A percentile compares a stretch with the other conserved stretches of the same genome.
Conservation (phyloP, 2,329 filamentous ascomycete genomes). For the Phaeosphaeria sp. region DNA sequence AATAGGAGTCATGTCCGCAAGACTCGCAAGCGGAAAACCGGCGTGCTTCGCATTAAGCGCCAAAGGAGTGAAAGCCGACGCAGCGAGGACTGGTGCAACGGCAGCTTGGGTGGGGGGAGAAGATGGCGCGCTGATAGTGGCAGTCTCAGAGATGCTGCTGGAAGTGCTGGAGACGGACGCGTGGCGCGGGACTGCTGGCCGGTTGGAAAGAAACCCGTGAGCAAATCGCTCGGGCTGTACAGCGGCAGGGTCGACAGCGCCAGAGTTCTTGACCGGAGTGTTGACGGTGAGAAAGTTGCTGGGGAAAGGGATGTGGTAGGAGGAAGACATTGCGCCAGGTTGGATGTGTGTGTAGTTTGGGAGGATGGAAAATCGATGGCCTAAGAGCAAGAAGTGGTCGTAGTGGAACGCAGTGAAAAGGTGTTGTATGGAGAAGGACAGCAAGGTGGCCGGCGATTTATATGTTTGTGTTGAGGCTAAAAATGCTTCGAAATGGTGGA, state of each 20-base stretch:
- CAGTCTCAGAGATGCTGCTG: slow-evolving; percentile 22
- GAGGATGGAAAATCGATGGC: slow-evolving; percentile 9
- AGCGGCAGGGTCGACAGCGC: slow-evolving; percentile 13
- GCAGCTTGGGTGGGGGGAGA: slow-evolving; percentile 31
- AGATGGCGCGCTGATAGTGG: slow-evolving; percentile 36
- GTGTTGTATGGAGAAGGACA: slow-evolving; percentile 11
- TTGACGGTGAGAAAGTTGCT: slow-evolving; percentile 45
- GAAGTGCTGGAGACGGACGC: slow-evolving; percentile 37
- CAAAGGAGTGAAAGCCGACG: slow-evolving; percentile 40
- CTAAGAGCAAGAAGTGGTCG: slow-evolving; percentile 6
- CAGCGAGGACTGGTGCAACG: slow-evolving; percentile 35
- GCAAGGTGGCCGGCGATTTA: slow-evolving; percentile 20
- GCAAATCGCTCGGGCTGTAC: slow-evolving; percentile 29
- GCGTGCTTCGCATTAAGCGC: slow-evolving; percentile 42
- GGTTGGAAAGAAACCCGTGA: slow-evolving; percentile 49
- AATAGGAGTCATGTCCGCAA: slow-evolving; percentile 28
- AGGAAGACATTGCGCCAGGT: slow-evolving; percentile 44
- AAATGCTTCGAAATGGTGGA: slow-evolving; percentile 7
- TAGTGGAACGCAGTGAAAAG: slow-evolving; percentile 7
- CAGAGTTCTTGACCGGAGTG: slow-evolving; percentile 35
- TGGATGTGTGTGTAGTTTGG: slow-evolving; percentile 19
- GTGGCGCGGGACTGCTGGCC: slow-evolving; percentile 28
- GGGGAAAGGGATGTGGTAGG: slow-evolving; percentile 48
- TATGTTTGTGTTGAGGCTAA: slow-evolving; percentile 19
- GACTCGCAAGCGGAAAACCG: slow-evolving; percentile 29